Conservation (phyloP, 257 asterid species). For the Fraxinus americana region DNA sequence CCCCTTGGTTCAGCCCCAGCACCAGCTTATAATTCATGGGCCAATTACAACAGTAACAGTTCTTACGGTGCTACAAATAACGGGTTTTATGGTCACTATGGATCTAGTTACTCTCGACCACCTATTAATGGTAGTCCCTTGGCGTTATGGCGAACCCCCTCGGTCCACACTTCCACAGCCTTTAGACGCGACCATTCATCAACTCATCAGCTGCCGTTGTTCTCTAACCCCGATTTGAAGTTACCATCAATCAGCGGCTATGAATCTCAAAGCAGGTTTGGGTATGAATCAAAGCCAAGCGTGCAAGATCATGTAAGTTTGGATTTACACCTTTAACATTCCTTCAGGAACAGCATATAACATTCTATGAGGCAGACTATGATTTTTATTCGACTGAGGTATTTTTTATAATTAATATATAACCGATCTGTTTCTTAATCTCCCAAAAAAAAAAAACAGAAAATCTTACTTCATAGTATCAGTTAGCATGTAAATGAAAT, state of each 20-base stretch:
- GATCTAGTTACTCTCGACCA: constrained; percentile 27
- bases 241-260: constrained; percentile 31
- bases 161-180: constrained; percentile 22
- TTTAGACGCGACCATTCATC: constrained; percentile 29
- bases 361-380: constrained; percentile 6
- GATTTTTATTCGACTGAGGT: constrained; percentile 12
- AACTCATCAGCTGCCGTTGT: constrained; percentile 43
- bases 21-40: constrained; percentile 43
- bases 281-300: constrained; percentile 47
- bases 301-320: constrained; percentile 82
- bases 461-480: background rate
- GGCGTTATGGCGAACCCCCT: constrained; percentile 60
- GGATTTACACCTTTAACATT: constrained; percentile 69
- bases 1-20: constrained; percentile 36
- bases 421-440: background rate
- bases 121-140: constrained; percentile 75
- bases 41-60: background rate
- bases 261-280: constrained; percentile 45
- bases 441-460: background rate
- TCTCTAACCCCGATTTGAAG: constrained; percentile 26
- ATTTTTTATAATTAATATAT: background rate
- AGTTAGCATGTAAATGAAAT: background rate
- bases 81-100: constrained; percentile 38
- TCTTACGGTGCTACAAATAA: constrained; percentile 13
- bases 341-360: constrained; percentile 8